Conservation (phyloP, 1,139 yeast species). For the Debaryomycetaceae sp. region DNA sequence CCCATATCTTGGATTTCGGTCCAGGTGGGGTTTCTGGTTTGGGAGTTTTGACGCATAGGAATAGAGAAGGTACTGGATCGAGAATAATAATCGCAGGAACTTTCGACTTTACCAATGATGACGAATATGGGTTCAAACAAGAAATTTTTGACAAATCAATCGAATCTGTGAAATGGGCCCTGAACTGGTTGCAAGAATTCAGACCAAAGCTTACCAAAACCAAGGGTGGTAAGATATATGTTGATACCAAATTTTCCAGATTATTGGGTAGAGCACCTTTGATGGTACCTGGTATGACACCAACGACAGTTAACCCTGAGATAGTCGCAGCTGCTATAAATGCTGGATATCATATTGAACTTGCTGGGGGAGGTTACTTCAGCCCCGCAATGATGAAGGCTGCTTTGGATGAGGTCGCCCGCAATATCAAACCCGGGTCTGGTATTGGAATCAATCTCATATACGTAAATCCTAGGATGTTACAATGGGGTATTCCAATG, state of each 20-base stretch:
- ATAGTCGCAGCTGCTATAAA: slow-evolving; percentile 90
- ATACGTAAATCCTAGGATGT: slow-evolving; percentile 94
- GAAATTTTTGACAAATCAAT: slow-evolving; percentile 78
- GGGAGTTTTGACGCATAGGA: slow-evolving; percentile 93
- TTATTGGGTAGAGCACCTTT: slow-evolving; percentile 93
- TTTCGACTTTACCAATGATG: slow-evolving; percentile 60
- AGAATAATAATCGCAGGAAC: slow-evolving; percentile 93
- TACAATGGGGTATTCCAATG: slow-evolving; percentile 98
- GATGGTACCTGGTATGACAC: slow-evolving; percentile 99
- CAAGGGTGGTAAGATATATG: slow-evolving; percentile 67
- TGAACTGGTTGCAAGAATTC: slow-evolving; percentile 87
- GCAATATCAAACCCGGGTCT: slow-evolving; percentile 70
- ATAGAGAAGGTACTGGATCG: slow-evolving; percentile 98
- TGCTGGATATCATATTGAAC: slow-evolving; percentile 95
- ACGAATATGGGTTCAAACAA: slow-evolving; percentile 92
- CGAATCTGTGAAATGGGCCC: slow-evolving; percentile 70
- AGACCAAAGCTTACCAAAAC: slow-evolving; percentile 83
- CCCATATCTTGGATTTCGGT: slow-evolving; percentile 94
- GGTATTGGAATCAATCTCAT: slow-evolving; percentile 90
- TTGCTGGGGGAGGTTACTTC: slow-evolving; percentile 99
- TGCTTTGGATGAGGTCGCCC: slow-evolving; percentile 72
- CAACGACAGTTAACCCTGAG: slow-evolving; percentile 92
- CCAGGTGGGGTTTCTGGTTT: slow-evolving; percentile 98
- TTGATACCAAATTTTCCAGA: slow-evolving; percentile 91
- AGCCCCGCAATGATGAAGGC: slow-evolving; percentile 62